phyloP scores from a whole-genome alignment of 202 grass and related monocot genomes.

The Elaeis oleifera region DNA sequence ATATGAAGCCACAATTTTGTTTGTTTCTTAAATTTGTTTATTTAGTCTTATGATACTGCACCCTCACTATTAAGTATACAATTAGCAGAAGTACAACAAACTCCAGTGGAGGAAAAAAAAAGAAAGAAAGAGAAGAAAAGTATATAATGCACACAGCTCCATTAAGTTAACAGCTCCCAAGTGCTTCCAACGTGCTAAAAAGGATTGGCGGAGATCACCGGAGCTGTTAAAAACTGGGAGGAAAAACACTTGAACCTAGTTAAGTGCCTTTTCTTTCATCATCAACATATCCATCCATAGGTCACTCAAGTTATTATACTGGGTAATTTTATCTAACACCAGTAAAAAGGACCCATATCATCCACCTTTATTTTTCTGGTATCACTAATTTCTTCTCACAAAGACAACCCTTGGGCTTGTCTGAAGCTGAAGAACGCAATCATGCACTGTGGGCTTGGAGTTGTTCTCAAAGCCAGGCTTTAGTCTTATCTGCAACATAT shows the following conservation, averaged over 20 bases:
- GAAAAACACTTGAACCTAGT: constrained; percentile 35
- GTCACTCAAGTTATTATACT: constrained; percentile 35
- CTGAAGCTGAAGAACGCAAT: constrained; percentile 34
- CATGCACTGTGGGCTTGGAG: constrained; percentile 14
- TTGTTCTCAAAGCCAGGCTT: constrained; percentile 31
- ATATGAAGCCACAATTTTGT: too few species aligned
- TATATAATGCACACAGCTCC: constrained; percentile 34
- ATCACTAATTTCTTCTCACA: constrained; percentile 43
- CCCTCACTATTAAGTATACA: too few species aligned
- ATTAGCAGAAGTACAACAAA: constrained; percentile 13
- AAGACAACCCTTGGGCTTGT: constrained; percentile 54
- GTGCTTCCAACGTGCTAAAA: constrained; percentile 39
- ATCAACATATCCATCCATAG: constrained; percentile 14
- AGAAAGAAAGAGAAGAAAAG: constrained; percentile 2
- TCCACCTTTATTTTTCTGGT: constrained; percentile 3
- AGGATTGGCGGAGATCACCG: constrained; percentile 30
- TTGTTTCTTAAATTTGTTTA: too few species aligned
- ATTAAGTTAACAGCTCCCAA: constrained; percentile 54
- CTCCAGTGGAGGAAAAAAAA: constrained; percentile 26
- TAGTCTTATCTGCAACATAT: constrained; percentile 53
- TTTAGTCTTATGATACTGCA: too few species aligned
- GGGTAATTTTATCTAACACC: constrained; percentile 13
- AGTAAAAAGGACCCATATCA: constrained; percentile 28
- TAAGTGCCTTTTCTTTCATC: constrained; percentile 17
- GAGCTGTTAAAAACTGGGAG: constrained; percentile 64